Percentiles rank a stretch among this genome's conserved stretches.
phyloP scores from a whole-genome alignment of 495 filamentous ascomycete species.

The Paragyromitra xinjiangensis region DNA sequence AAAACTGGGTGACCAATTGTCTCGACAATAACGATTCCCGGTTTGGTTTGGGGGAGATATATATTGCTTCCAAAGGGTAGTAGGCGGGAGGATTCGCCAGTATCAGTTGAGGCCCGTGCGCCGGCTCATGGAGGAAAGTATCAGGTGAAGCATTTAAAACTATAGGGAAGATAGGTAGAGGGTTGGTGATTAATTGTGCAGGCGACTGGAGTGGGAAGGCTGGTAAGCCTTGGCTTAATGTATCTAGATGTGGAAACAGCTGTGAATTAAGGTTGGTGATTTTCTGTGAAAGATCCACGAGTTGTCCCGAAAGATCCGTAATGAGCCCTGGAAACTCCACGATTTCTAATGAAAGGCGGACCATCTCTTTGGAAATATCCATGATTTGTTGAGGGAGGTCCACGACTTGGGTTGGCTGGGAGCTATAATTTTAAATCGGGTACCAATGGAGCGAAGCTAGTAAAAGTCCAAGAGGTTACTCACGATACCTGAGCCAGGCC shows the following conservation, averaged over 20 bases:
- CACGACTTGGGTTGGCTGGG: neutral
- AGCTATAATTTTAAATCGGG: neutral
- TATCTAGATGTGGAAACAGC: neutral
- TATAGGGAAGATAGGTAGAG: neutral
- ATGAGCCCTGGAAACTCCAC: neutral
- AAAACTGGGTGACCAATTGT: neutral
- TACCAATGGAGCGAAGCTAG: neutral
- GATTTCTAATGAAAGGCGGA: neutral
- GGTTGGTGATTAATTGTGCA: neutral
- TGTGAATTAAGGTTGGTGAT: slow-evolving; percentile 12
- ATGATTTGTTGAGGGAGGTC: neutral
- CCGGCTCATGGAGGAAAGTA: neutral
- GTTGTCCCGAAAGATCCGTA: neutral
- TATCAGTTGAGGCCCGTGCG: neutral
- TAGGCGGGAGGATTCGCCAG: neutral
- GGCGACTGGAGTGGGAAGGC: neutral
- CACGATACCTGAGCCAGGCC: slow-evolving; percentile 3
- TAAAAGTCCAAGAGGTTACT: neutral
- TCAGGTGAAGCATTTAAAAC: neutral
- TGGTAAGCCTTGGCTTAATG: neutral
- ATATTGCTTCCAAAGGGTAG: neutral
- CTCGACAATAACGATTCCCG: neutral
- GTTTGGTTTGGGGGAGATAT: neutral
- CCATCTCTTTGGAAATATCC: neutral
- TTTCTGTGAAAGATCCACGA: slow-evolving; percentile 2